phyloP scores from a whole-genome alignment of 306 rosid species.

The Mimosa pudica region DNA sequence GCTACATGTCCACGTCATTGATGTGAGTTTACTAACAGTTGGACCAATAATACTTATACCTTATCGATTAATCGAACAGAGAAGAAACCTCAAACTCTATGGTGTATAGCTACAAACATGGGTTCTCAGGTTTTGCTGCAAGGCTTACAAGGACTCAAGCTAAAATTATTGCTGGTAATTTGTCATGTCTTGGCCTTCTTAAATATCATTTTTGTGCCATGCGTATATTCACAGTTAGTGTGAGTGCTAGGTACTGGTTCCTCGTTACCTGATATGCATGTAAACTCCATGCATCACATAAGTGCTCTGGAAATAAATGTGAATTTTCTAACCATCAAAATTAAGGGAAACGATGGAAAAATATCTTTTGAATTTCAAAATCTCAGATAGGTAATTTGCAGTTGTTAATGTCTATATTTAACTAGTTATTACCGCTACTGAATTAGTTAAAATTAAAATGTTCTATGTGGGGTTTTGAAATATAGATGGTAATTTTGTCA shows the following conservation, averaged over 20 bases:
- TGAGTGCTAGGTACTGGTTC: not conserved
- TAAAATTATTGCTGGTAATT: constrained; percentile 33
- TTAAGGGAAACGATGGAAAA: no score
- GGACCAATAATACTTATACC: constrained; percentile 3
- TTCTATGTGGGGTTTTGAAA: no score
- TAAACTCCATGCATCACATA: not conserved
- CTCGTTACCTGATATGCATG: not conserved
- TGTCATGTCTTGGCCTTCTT: not conserved
- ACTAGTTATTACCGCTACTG: no score
- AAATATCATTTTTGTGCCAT: not conserved
- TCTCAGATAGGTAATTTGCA: no score
- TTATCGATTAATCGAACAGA: constrained; percentile 31
- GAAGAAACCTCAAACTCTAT: constrained; percentile 37
- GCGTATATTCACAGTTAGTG: not conserved
- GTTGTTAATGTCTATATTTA: no score
- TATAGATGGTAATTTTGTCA: no score
- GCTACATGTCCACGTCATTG: not conserved
- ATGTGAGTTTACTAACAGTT: constrained; percentile 3
- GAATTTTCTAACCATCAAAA: no score
- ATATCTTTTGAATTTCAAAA: no score
- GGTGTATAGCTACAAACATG: constrained; percentile 48
- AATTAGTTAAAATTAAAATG: no score
- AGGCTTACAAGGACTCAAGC: constrained; percentile 46
- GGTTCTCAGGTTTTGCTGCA: constrained; percentile 49
- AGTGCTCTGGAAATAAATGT: not conserved